Evolutionary conservation across 441 rosid genomes (phyloP).

Genomic region (Populus hybrid): DNA sequence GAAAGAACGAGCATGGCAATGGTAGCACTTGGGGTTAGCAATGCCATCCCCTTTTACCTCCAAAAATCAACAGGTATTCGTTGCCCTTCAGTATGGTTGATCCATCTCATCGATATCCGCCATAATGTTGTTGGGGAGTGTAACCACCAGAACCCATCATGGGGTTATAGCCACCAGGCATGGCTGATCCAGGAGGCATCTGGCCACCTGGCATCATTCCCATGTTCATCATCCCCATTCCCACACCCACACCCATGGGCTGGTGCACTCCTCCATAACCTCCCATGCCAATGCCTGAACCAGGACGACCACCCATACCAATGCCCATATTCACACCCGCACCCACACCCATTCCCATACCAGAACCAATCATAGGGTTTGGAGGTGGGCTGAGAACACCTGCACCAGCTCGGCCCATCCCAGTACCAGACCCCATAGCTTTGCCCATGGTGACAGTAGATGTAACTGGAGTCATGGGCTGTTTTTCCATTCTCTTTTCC

Average conservation of each 20-base stretch:
- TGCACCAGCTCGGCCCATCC: conserved; percentile 83
- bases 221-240: conserved; percentile 49
- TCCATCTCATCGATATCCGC: conserved; percentile 64
- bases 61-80: conserved; percentile 13
- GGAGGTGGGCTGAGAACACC: conserved; percentile 47
- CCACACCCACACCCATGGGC: conserved; percentile 40
- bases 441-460: conserved; percentile 94
- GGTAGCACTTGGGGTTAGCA: conserved; percentile 9
- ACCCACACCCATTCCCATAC: neutral
- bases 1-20: neutral
- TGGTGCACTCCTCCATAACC: conserved; percentile 41
- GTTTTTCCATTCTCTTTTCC: conserved; percentile 93
- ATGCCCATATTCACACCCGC: neutral
- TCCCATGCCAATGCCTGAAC: conserved; percentile 38
- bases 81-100: neutral
- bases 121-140: conserved; percentile 72
- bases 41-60: conserved; percentile 21
- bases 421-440: conserved; percentile 99
- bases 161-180: conserved; percentile 64
- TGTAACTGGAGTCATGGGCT: conserved; percentile 52
- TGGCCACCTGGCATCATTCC: conserved; percentile 63
- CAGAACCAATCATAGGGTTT: conserved; percentile 47
- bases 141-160: conserved; percentile 75
- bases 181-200: conserved; percentile 54
- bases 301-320: neutral